These are phyloP conservation scores for Eutypella sp. DNA, from an alignment of 2,329 filamentous ascomycete genomes.

Conservation along the genomic window DNA sequence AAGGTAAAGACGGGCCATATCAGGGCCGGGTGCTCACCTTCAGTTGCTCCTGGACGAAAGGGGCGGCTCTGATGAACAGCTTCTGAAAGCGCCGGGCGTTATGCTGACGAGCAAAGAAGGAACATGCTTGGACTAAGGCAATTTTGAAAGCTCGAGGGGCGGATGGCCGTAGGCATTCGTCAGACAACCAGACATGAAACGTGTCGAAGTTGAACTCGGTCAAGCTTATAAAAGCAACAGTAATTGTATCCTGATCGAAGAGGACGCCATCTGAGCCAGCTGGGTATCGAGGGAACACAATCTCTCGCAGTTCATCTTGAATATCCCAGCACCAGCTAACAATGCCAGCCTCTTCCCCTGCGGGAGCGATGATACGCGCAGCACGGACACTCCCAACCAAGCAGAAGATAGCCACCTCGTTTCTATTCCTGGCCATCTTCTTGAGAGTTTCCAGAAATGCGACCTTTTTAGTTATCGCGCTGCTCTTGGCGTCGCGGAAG, in stretches of 20 bases:
- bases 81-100: conserved; percentile 45
- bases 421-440: conserved; percentile 59
- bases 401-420: conserved; percentile 63
- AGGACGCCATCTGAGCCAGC: conserved; percentile 41
- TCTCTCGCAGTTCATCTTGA: conserved; percentile 63
- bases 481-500: conserved; percentile 58
- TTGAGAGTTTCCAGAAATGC: conserved; percentile 58
- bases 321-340: conserved; percentile 66
- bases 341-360: conserved; percentile 60
- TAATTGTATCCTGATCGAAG: conserved; percentile 61
- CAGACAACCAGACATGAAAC: conserved; percentile 51
- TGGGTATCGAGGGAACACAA: conserved; percentile 53
- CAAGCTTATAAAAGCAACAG: conserved; percentile 61
- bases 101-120: conserved; percentile 53
- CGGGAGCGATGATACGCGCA: conserved; percentile 57
- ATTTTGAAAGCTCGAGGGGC: conserved; percentile 58
- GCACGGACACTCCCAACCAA: conserved; percentile 58
- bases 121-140: conserved; percentile 57
- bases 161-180: conserved; percentile 51
- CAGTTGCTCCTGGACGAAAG: conserved; percentile 52
- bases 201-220: conserved; percentile 57
- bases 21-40: conserved; percentile 38
- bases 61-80: conserved; percentile 51
- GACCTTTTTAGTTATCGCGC: conserved; percentile 60
- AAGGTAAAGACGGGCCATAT: conserved; percentile 1